These are phyloP conservation scores for Phytophthora vignae DNA, from an alignment of 352 stramenopile species.

Conservation along the genomic window DNA sequence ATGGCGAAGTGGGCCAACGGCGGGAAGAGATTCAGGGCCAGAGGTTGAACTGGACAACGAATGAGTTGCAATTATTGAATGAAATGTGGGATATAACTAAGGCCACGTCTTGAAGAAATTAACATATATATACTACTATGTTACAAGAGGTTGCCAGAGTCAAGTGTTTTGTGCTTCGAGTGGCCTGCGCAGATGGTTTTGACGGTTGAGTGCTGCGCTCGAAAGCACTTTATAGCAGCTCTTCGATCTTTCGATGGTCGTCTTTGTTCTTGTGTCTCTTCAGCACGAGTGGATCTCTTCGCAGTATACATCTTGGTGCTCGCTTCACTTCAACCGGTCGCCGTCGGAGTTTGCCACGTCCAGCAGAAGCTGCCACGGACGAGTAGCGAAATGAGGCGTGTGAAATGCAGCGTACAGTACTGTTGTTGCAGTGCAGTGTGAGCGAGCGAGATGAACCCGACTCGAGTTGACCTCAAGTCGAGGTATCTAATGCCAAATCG, in stretches of 20 bases:
- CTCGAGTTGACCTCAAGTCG: too few species aligned
- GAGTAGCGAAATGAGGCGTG: background rate
- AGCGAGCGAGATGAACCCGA: too few species aligned
- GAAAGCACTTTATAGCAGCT: too few species aligned
- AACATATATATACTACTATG: background rate
- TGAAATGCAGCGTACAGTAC: background rate
- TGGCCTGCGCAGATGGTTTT: too few species aligned
- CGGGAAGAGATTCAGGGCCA: constrained; percentile 21
- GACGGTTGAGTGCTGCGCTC: too few species aligned
- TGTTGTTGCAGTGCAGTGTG: too few species aligned
- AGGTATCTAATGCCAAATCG: constrained; percentile 12
- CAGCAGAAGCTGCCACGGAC: background rate
- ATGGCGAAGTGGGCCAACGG: constrained; percentile 33
- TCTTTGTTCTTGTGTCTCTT: too few species aligned
- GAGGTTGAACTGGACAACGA: background rate
- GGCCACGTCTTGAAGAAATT: too few species aligned
- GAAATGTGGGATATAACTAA: background rate
- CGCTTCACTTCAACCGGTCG: background rate
- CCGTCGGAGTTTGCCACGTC: background rate
- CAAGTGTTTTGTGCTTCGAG: too few species aligned
- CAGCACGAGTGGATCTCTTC: background rate
- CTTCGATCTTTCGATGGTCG: too few species aligned
- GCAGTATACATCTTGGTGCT: background rate
- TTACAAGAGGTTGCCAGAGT: background rate
- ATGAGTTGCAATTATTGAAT: constrained; percentile 15